These are phyloP conservation scores for Cajanus cajan DNA, from an alignment of 306 rosid species.

Conservation along the genomic window DNA sequence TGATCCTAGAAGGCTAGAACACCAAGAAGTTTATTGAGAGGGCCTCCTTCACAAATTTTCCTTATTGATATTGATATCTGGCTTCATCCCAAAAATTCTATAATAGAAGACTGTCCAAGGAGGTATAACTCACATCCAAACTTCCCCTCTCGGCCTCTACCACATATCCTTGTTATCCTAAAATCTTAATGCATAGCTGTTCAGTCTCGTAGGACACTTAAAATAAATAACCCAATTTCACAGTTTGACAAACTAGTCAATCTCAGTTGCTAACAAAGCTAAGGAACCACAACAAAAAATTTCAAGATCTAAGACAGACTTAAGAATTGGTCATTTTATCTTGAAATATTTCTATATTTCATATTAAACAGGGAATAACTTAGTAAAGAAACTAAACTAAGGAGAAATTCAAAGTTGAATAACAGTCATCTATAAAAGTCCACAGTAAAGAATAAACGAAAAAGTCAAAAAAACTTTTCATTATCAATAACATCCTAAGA, in stretches of 20 bases:
- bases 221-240: neutral
- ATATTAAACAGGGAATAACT: neutral
- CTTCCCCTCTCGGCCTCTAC: neutral
- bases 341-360: neutral
- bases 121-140: neutral
- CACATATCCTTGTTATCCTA: neutral
- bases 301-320: neutral
- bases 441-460: neutral
- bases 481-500: neutral
- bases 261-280: neutral
- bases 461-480: neutral
- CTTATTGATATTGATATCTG: neutral
- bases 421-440: neutral
- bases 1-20: conserved; percentile 1
- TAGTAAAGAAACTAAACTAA: neutral
- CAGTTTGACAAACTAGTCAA: conserved; percentile 5
- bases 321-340: neutral
- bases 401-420: neutral
- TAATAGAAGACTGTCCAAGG: neutral
- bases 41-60: neutral
- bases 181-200: neutral
- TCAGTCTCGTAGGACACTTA: neutral
- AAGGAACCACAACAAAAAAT: neutral
- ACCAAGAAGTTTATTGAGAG: conserved; percentile 1
- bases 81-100: conserved; percentile 1